Evolutionary conservation across 371 early-diverging fungal species (phyloP).

Genomic region (Catenaria anguillulae): DNA sequence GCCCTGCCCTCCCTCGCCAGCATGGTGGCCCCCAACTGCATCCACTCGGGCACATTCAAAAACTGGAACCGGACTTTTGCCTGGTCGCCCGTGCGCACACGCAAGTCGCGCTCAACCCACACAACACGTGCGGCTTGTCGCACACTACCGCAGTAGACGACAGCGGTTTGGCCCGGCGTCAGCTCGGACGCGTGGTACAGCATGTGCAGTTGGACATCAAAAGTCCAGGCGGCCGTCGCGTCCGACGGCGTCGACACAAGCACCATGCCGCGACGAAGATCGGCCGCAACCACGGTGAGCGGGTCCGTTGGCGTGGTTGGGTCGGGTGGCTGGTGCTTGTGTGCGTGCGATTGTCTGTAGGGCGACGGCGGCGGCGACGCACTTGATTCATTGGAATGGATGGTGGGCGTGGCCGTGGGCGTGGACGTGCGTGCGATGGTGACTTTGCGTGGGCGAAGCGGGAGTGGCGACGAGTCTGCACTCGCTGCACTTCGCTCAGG

Average conservation of each 20-base stretch:
- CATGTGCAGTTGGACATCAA: slow-evolving; percentile 24
- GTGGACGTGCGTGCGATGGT: no score
- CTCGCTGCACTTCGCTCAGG: no score
- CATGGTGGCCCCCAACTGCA: slow-evolving; percentile 18
- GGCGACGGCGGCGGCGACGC: no score
- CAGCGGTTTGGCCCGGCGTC: slow-evolving; percentile 15
- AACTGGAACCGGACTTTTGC: slow-evolving; percentile 21
- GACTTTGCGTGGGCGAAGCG: no score
- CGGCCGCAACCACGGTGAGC: no score
- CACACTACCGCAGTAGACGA: slow-evolving; percentile 23
- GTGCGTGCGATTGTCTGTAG: no score
- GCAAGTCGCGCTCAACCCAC: not conserved
- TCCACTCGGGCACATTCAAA: slow-evolving; percentile 23
- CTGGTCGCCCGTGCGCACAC: slow-evolving; percentile 12
- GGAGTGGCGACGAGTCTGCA: no score
- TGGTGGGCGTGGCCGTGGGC: no score
- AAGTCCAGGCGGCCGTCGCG: slow-evolving; percentile 15
- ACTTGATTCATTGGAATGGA: no score
- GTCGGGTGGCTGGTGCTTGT: no score
- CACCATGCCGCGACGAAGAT: slow-evolving; percentile 28
- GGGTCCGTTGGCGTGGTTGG: no score
- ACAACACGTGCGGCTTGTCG: slow-evolving; percentile 23
- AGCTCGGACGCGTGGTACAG: slow-evolving; percentile 14
- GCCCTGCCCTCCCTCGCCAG: slow-evolving; percentile 18
- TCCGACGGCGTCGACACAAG: slow-evolving; percentile 11